Base-by-base conservation (phyloP, 768 basidiomycete species). In the Lactarius trivialis region DNA sequence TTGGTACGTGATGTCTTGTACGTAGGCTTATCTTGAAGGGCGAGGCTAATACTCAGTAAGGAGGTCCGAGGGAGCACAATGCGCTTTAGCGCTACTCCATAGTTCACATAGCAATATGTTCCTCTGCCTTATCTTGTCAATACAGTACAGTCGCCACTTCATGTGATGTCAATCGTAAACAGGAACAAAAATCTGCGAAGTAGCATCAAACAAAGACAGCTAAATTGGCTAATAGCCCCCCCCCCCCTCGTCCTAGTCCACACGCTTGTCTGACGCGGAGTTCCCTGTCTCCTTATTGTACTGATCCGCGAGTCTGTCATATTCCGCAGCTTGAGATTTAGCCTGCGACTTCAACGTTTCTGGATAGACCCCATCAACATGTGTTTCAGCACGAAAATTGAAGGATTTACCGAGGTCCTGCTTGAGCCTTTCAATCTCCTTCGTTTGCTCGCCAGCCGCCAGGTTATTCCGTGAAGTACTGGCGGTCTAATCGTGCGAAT, bases 331-430 rank as follows among this genome's bases (percentile, higher is more conserved):
- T 66, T 93, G 90, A 68, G 89, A 87, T 0, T 77, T 72, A 0
- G 90, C 88, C 72, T 94, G 92, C 74, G 86, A 88, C 78, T 92
- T 91, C 58, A 94, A 73, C 21, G 85, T 88, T 21, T 85, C 91
- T 92, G 68, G 9, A 49, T 39, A 28, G 14, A 60, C 6, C 11
- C 17, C 34, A 34, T 60, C 7, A 45, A 28, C 26, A 28, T 56
- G 15, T 30, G n/a, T 36, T 15, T 48, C 11, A 49, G 4, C 3
- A 45, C 19, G 15, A 53, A 17, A 11, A 26, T 3, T 4, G 49
- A 43, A 17, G 56, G 24, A 5, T 73, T 39, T 36, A 59, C 65
- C 80, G 21, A 93, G 71, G 68, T 88, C 81, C 63, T 80, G 80
- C 79, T 88, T 88, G 52, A 96, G 80, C 24, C 84, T 81, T 33